These are phyloP conservation scores for Aspergillus oerlinghausenensis DNA, from an alignment of 2,329 filamentous ascomycete species.

Conservation along the genomic window DNA sequence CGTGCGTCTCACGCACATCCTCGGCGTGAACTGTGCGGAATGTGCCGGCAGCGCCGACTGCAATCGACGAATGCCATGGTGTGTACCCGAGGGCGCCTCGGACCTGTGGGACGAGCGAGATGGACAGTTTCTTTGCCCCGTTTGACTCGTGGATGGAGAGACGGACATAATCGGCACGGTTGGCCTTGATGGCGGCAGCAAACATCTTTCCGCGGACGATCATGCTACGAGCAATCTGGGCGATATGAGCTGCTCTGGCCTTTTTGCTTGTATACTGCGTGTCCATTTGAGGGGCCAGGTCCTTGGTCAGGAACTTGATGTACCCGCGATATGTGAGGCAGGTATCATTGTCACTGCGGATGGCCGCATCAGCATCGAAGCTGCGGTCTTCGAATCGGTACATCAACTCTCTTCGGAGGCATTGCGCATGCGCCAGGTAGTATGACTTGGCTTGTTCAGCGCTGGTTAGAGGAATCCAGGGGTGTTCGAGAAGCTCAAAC, in stretches of 20 bases:
- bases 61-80: conserved; percentile 34
- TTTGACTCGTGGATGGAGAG: conserved; percentile 27
- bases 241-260: conserved; percentile 14
- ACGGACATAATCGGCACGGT: conserved; percentile 25
- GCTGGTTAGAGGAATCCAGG: conserved; percentile 16
- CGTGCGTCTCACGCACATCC: conserved; percentile 33
- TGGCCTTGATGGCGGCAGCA: conserved; percentile 23
- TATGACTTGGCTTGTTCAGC: conserved; percentile 19
- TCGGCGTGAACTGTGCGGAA: conserved; percentile 23
- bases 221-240: conserved; percentile 21
- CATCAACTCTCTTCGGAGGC: conserved; percentile 24
- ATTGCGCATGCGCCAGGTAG: conserved; percentile 22
- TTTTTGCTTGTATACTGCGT: conserved; percentile 14
- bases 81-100: conserved; percentile 21
- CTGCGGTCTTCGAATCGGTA: conserved; percentile 21
- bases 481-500: conserved; percentile 32
- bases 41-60: conserved; percentile 24
- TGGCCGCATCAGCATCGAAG: conserved; percentile 22
- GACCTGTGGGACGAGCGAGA: conserved; percentile 21
- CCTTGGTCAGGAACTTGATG: conserved; percentile 26
- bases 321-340: conserved; percentile 26
- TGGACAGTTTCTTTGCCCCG: conserved; percentile 23
- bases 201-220: conserved; percentile 26
- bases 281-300: conserved; percentile 18
- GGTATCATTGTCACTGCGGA: conserved; percentile 24